A percentile compares a stretch with the other conserved stretches of the same genome.
phyloP scores from a whole-genome alignment of 129 eudicot genomes.

The Arctium lappa region DNA sequence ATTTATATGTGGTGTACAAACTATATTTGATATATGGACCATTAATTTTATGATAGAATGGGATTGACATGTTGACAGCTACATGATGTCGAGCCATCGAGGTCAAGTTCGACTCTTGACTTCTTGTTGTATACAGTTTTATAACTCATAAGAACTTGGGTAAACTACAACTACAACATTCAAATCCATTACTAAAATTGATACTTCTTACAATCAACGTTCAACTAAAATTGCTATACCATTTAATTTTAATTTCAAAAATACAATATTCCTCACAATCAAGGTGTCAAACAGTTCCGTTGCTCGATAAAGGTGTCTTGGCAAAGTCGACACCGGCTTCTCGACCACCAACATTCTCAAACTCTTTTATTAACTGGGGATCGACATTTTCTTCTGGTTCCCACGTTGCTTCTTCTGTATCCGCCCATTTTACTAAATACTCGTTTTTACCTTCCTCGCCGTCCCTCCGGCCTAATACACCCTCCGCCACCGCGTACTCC shows the following conservation, averaged over 20 bases:
- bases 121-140: background rate
- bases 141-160: background rate
- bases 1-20: too few relatives aligned
- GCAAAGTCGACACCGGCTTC: background rate
- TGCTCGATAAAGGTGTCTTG: background rate
- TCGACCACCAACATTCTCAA: slow-evolving; percentile 28
- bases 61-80: background rate
- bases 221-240: background rate
- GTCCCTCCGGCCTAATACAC: slow-evolving; percentile 48
- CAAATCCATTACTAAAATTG: background rate
- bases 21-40: too few relatives aligned
- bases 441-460: slow-evolving; percentile 60
- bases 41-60: background rate
- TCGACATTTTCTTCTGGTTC: slow-evolving; percentile 93
- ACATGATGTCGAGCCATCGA: background rate
- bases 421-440: slow-evolving; percentile 87
- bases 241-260: slow-evolving; percentile 4
- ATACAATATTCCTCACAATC: background rate
- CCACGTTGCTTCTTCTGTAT: slow-evolving; percentile 94
- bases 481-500: slow-evolving; percentile 85
- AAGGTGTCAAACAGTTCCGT: background rate
- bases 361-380: slow-evolving; percentile 65
- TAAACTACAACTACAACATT: background rate
- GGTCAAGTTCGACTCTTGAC: too few relatives aligned
- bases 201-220: background rate